Percentiles rank a stretch among this genome's conserved stretches.
Conservation (phyloP, 768 basidiomycete genomes). For the Boletus reticuloceps region DNA sequence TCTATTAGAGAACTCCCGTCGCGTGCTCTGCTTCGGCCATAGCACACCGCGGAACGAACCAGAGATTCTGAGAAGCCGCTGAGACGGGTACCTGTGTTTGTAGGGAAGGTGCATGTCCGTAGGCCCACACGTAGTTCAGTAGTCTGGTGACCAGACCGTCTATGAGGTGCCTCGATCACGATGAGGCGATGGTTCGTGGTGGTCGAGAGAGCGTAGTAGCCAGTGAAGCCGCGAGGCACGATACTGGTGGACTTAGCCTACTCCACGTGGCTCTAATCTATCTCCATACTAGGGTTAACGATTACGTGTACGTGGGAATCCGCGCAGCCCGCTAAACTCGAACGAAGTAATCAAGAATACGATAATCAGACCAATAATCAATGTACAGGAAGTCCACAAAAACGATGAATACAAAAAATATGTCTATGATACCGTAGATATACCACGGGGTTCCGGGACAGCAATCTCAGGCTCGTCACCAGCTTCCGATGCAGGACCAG, state of each 20-base stretch:
- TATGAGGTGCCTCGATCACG: too few relatives aligned
- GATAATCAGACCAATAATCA: conserved; percentile 6
- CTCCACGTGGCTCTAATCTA: too few relatives aligned
- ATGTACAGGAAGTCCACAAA: conserved; percentile 8
- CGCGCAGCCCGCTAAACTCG: too few relatives aligned
- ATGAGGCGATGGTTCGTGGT: too few relatives aligned
- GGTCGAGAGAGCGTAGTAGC: too few relatives aligned
- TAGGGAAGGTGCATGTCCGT: conserved; percentile 4
- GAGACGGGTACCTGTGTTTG: background rate
- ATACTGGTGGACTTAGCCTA: too few relatives aligned
- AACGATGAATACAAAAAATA: conserved; percentile 3
- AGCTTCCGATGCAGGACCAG: conserved; percentile 49
- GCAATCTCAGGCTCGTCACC: conserved; percentile 46
- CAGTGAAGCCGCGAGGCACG: too few relatives aligned
- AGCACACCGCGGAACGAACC: background rate
- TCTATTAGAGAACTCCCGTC: background rate
- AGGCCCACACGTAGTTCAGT: too few relatives aligned
- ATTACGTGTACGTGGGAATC: too few relatives aligned
- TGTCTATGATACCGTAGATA: conserved; percentile 20
- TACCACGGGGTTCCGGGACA: conserved; percentile 15
- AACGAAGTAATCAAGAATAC: conserved; percentile 10
- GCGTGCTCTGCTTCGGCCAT: background rate
- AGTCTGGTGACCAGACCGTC: too few relatives aligned
- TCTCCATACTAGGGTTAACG: too few relatives aligned
- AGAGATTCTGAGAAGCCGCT: background rate